These are phyloP conservation scores for Cutaneotrichosporon sp. DNA, from an alignment of 1,284 basidiomycete species.

Conservation along the genomic window DNA sequence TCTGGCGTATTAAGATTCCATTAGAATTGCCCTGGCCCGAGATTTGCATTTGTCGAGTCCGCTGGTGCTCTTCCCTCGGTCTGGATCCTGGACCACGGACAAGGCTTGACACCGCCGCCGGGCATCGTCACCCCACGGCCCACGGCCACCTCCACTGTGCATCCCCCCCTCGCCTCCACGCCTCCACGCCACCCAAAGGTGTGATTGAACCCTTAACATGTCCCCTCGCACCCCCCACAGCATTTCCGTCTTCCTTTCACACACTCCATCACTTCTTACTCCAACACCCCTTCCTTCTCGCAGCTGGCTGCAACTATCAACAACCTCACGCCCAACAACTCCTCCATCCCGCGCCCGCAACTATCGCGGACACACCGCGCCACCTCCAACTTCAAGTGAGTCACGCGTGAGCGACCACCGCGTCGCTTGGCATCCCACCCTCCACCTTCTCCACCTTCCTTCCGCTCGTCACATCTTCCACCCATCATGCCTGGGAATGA, in stretches of 20 bases:
- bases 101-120: background rate
- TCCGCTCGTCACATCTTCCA: too few species aligned
- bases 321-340: too few species aligned
- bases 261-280: constrained; percentile 1
- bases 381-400: background rate
- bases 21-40: background rate
- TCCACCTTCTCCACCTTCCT: background rate
- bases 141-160: background rate
- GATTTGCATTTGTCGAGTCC: background rate
- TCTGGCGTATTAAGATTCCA: background rate
- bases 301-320: too few species aligned
- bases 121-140: background rate
- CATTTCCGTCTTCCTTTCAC: background rate
- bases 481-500: background rate
- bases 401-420: background rate
- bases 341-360: background rate
- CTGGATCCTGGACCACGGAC: too few species aligned
- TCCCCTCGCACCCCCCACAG: background rate
- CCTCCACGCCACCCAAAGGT: background rate
- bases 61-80: background rate
- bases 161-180: background rate
- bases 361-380: background rate
- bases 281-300: too few species aligned
- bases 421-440: background rate
- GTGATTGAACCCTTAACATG: background rate